Percentiles rank a stretch among this genome's conserved stretches.
Evolutionary conservation across 345 rosid genomes (phyloP).

Genomic region (Isatis tinctoria): DNA sequence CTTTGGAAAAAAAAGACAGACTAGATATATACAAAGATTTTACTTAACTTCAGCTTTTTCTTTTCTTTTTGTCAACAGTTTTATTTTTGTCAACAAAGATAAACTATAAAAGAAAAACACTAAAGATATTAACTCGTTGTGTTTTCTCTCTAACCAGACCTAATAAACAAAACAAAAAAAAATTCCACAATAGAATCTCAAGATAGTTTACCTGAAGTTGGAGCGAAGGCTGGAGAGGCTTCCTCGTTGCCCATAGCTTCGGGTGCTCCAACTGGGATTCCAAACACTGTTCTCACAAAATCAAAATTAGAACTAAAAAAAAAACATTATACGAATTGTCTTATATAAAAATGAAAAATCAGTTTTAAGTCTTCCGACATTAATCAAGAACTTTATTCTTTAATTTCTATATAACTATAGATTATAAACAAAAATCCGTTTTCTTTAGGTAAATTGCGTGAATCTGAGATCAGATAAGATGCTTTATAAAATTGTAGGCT

Average conservation of each 20-base stretch:
- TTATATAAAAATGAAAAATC: neutral
- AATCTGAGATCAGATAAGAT: neutral
- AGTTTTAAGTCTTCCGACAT: neutral
- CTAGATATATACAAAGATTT: neutral
- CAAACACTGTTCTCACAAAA: constrained; percentile 16
- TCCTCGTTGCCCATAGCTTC: constrained; percentile 5
- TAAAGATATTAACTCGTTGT: neutral
- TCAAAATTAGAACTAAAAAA: neutral
- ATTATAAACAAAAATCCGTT: neutral
- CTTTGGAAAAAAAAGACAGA: neutral
- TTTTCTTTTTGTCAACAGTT: no score
- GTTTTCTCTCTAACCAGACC: neutral
- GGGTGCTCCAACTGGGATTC: constrained; percentile 31
- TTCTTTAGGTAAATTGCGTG: neutral
- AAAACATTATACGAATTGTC: neutral
- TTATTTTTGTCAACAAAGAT: no score
- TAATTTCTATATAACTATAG: neutral
- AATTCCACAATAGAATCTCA: no score
- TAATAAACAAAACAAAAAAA: neutral
- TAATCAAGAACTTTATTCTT: neutral
- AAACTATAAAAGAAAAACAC: no score
- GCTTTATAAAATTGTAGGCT: neutral
- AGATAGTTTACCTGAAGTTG: constrained; percentile 15
- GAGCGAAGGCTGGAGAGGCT: constrained; percentile 21
- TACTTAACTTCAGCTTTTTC: neutral